Conservation (phyloP, 768 basidiomycete genomes). For the Kwoniella bestiolae region DNA sequence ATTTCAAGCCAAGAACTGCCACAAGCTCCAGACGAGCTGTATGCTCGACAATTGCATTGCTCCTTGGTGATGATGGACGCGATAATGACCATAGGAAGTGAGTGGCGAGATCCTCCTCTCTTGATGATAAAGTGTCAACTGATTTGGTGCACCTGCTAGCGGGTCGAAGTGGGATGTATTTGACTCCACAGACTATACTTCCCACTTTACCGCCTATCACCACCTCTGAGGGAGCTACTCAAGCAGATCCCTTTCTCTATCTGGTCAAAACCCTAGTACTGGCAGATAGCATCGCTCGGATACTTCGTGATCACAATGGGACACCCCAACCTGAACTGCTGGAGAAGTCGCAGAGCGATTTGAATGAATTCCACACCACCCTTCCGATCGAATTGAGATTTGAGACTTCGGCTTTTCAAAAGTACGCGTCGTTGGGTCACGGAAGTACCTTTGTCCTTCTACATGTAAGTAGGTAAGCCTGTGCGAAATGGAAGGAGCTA, state of each 20-base stretch:
- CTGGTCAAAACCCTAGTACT: constrained; percentile 20
- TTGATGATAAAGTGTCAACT: no score
- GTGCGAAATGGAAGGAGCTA: no score
- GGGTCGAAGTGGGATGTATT: constrained; percentile 25
- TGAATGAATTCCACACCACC: constrained; percentile 25
- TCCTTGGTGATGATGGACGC: constrained; percentile 25
- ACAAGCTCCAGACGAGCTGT: not conserved
- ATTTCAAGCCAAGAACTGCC: not conserved
- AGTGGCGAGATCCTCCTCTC: constrained; percentile 4
- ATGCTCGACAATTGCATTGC: constrained; percentile 11
- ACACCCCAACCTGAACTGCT: not conserved
- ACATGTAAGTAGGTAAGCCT: constrained; percentile 23
- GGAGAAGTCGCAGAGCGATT: constrained; percentile 15
- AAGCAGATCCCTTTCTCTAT: constrained; percentile 29
- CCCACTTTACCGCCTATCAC: not conserved
- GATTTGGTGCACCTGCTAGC: constrained; percentile 10
- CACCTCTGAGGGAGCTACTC: not conserved
- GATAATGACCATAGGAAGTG: constrained; percentile 35
- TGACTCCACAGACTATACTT: not conserved
- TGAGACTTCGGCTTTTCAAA: constrained; percentile 29
- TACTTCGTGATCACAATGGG: not conserved
- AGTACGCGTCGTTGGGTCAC: constrained; percentile 17
- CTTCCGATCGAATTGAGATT: constrained; percentile 28
- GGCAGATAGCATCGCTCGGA: constrained; percentile 12
- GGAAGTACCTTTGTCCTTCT: constrained; percentile 29